These are phyloP conservation scores for Erythrophleum fordii DNA, from an alignment of 306 rosid genomes.

Conservation along the genomic window DNA sequence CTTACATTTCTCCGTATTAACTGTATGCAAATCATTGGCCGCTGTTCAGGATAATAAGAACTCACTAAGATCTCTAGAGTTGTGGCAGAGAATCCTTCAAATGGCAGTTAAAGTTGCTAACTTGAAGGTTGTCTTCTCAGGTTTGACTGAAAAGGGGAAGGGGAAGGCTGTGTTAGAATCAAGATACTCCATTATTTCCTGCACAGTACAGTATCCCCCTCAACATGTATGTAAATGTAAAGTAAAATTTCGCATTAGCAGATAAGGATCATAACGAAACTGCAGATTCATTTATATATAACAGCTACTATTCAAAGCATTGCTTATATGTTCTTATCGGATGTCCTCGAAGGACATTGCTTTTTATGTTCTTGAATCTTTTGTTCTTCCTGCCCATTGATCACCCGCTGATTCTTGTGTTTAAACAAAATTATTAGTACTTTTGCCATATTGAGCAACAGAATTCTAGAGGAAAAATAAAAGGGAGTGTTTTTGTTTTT, in stretches of 20 bases:
- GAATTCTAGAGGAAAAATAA: neutral
- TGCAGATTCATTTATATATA: conserved; percentile 13
- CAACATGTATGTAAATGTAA: conserved; percentile 40
- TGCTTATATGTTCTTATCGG: neutral
- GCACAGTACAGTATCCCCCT: neutral
- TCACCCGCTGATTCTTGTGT: neutral
- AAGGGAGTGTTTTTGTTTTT: neutral
- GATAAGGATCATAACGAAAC: conserved; percentile 7
- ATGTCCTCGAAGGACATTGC: too few species aligned
- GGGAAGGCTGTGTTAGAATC: conserved; percentile 15
- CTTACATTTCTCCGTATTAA: conserved; percentile 14
- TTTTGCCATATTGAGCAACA: neutral
- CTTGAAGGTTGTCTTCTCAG: conserved; percentile 22
- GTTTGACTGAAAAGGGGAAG: conserved; percentile 14
- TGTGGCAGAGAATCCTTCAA: conserved; percentile 35
- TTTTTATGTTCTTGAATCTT: neutral
- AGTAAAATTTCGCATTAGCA: conserved; percentile 5
- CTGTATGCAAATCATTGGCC: conserved; percentile 19
- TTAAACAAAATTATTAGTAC: neutral
- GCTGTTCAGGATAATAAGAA: conserved; percentile 76
- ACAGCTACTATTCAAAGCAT: conserved; percentile 30
- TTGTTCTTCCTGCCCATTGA: neutral
- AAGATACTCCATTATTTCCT: neutral
- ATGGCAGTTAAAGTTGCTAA: conserved; percentile 20
- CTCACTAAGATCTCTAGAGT: conserved; percentile 44